Evolutionary conservation across 192 early-diverging fungal species (phyloP), one percentile per base, ranked within the genome.

Genomic region (Fimicolochytrium jonesii): DNA sequence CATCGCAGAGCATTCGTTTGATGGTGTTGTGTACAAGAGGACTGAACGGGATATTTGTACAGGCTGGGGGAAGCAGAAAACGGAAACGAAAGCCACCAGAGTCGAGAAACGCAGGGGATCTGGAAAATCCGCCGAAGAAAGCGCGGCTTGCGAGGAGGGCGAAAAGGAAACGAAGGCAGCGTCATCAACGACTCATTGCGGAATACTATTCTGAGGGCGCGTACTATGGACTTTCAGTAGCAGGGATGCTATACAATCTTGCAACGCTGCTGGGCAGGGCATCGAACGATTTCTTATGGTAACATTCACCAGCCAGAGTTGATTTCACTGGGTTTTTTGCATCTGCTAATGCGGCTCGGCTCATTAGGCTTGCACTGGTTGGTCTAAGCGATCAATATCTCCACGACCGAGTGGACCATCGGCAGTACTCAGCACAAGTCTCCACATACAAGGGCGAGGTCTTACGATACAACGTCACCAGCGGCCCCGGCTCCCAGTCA

Each of bases 121-220:
- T n/a, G n/a, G n/a, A n/a, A n/a, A n/a, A 15, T 7, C 39, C 39
- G 0, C 36, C n/a, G 35, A 68, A 68, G 46, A 13, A 36, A 31
- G 37, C 42, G 10, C 58, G 60, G 2, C 44, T 36, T 20, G 23
- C 66, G 11, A 39, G 34, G 3, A 18, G 55, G 43, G n/a, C n/a
- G n/a, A n/a, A n/a, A n/a, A 49, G 67, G 35, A 20, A 44, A 33
- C 49, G 59, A 30, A 4, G 56, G 22, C 28, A 44, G 44, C 31
- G 44, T 41, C 53, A 77, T 56, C 72, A 78, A 11, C 66, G 69
- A 6, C 48, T 83, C 10, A 71, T 94, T 2, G 77, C 86, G 39
- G 80, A 90, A 29, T 93, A 97, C 60, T 95, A 94, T 71, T 69
- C 79, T n/a, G 83, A 83, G 43, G 92, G 91, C 11, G 59, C 84